These are phyloP conservation scores for Omphalotus olearius DNA, from an alignment of 1,284 basidiomycete species.

Conservation along the genomic window DNA sequence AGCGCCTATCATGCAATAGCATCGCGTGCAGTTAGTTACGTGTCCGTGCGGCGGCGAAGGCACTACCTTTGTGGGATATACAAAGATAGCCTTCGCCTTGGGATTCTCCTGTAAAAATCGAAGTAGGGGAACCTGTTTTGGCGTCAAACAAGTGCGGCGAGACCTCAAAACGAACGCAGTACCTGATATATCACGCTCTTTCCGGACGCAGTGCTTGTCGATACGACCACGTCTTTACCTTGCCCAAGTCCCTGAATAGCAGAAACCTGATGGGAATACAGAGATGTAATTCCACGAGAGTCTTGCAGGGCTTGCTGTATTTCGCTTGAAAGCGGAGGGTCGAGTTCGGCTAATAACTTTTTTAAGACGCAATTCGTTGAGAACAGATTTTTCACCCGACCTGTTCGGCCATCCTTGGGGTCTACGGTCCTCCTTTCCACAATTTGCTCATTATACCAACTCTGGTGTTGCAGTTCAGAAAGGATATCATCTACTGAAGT, in stretches of 20 bases:
- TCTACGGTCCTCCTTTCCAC: conserved; percentile 50
- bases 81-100: conserved; percentile 72
- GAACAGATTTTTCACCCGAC: conserved; percentile 28
- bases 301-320: conserved; percentile 57
- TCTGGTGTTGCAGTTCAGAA: conserved; percentile 48
- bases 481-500: conserved; percentile 58
- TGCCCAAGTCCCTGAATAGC: conserved; percentile 68
- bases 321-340: conserved; percentile 52
- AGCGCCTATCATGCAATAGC: conserved; percentile 54
- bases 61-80: conserved; percentile 84
- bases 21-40: background rate
- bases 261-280: conserved; percentile 79
- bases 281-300: conserved; percentile 60
- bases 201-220: conserved; percentile 88
- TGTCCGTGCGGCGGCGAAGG: background rate
- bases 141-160: background rate
- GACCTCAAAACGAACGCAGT: background rate
- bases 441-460: conserved; percentile 72
- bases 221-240: conserved; percentile 79
- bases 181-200: conserved; percentile 91
- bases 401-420: conserved; percentile 46
- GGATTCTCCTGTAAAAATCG: conserved; percentile 62
- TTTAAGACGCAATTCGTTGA: background rate
- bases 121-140: conserved; percentile 65
- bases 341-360: conserved; percentile 40